Evolutionary conservation across 2,329 filamentous ascomycete genomes (phyloP), one percentile per base, ranked within the genome.

Genomic region (Phoma herbarum): DNA sequence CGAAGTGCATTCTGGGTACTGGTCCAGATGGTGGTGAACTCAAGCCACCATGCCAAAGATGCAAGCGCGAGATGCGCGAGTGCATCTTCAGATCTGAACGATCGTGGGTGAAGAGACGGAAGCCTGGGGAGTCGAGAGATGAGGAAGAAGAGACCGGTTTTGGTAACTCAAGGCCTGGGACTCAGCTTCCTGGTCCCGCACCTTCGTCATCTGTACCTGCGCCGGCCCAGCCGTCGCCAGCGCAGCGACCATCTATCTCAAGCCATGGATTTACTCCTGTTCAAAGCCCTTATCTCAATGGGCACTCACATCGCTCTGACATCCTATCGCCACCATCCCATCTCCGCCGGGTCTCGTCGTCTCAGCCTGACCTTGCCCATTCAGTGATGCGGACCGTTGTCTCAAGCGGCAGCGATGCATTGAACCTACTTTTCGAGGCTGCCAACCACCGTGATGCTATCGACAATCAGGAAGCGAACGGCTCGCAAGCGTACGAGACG

Each of bases 401-500:
- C 3, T 82, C 82, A 0, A 84, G 80, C 57, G 81, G 81, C 11
- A 84, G 83, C 50, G 83, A 85, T 73, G 83, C 83, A 5, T 65
- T 85, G 33, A 83, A 82, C 47, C 74, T 85, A 18, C 73, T 85
- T 1, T 85, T 84, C 54, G 81, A 84, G 54, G 82, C 83, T 23
- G 82, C 81, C 22, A 63, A 75, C 39, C 75, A 77, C 43, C 68
- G 69, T 65, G 74, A 76, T 67, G 74, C 72, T 35, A 70, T 75
- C 31, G 75, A 76, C 29, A 68, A 67, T 29, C 70, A 72, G 46
- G 71, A 74, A 28, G 64, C 71, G 35, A 59, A 65, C 4, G 68
- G 73, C 1, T 78, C 78, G 51, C 76, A 77, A 48, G 60, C 71
- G 51, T 79, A 72, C 68, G 80, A 73, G 64, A 78, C 67, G 42